These are phyloP conservation scores for Huntiella abstrusa DNA, from an alignment of 2,329 filamentous ascomycete genomes.

Conservation along the genomic window DNA sequence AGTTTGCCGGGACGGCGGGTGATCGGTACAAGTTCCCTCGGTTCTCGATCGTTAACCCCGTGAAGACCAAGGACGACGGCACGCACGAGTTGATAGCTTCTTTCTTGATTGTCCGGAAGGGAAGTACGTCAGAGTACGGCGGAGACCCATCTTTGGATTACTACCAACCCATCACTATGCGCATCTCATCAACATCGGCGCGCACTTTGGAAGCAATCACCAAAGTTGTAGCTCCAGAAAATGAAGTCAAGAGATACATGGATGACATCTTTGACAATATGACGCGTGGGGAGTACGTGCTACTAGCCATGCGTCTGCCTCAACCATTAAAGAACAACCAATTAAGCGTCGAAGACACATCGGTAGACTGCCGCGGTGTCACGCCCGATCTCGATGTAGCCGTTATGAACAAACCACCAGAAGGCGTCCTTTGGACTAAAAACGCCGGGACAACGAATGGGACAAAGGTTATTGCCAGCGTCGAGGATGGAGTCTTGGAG, in stretches of 20 bases:
- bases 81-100: constrained; percentile 52
- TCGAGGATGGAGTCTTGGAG: constrained; percentile 12
- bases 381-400: not conserved
- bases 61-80: constrained; percentile 5
- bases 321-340: constrained; percentile 15
- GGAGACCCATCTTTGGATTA: constrained; percentile 48
- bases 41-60: constrained; percentile 42
- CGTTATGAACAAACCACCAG: not conserved
- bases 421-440: constrained; percentile 20
- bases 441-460: not conserved
- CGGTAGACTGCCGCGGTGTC: no score
- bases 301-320: constrained; percentile 48
- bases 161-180: constrained; percentile 56
- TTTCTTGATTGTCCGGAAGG: constrained; percentile 59
- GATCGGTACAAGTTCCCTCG: constrained; percentile 66
- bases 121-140: constrained; percentile 44
- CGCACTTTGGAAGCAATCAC: constrained; percentile 41
- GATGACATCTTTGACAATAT: constrained; percentile 51
- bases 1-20: constrained; percentile 46
- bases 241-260: constrained; percentile 49
- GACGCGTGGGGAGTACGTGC: constrained; percentile 47
- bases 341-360: no score
- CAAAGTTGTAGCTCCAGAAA: constrained; percentile 40
- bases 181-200: constrained; percentile 33
- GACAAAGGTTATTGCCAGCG: not conserved